phyloP scores from a whole-genome alignment of 495 filamentous ascomycete genomes.

The Mycothermus thermophilus region DNA sequence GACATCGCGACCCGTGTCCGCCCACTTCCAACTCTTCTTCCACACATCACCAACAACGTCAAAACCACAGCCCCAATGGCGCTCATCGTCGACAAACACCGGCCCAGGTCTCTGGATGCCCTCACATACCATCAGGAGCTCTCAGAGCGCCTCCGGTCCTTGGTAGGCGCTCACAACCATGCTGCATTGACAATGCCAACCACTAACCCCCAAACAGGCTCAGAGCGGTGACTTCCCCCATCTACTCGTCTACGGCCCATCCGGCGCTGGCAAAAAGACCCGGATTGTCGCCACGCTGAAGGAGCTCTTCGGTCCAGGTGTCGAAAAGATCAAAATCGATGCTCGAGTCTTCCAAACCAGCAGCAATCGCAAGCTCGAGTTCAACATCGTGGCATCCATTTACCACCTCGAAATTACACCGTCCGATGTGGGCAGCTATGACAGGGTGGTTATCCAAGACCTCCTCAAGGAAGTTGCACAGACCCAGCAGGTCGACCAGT shows the following conservation, averaged over 20 bases:
- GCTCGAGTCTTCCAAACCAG: slow-evolving; percentile 90
- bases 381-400: slow-evolving; percentile 90
- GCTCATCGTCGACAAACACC: slow-evolving; percentile 87
- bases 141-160: slow-evolving; percentile 70
- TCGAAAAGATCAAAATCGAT: slow-evolving; percentile 96
- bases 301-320: slow-evolving; percentile 80
- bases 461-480: slow-evolving; percentile 95
- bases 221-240: slow-evolving; percentile 96
- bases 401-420: slow-evolving; percentile 98
- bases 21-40: neutral
- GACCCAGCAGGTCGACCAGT: slow-evolving; percentile 89
- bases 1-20: slow-evolving; percentile 10
- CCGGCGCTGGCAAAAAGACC: slow-evolving; percentile 94
- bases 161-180: slow-evolving; percentile 56
- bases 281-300: slow-evolving; percentile 87
- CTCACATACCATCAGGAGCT: slow-evolving; percentile 82
- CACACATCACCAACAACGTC: neutral
- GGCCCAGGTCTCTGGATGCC: slow-evolving; percentile 74
- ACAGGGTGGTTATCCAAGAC: slow-evolving; percentile 89
- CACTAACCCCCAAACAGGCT: slow-evolving; percentile 41
- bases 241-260: slow-evolving; percentile 89
- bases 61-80: slow-evolving; percentile 34
- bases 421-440: slow-evolving; percentile 91
- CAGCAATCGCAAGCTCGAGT: slow-evolving; percentile 91
- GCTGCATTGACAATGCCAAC: neutral